Evolutionary conservation across 495 filamentous ascomycete genomes (phyloP), one percentile per base, ranked within the genome.

Genomic region (Penicillium pulvis): DNA sequence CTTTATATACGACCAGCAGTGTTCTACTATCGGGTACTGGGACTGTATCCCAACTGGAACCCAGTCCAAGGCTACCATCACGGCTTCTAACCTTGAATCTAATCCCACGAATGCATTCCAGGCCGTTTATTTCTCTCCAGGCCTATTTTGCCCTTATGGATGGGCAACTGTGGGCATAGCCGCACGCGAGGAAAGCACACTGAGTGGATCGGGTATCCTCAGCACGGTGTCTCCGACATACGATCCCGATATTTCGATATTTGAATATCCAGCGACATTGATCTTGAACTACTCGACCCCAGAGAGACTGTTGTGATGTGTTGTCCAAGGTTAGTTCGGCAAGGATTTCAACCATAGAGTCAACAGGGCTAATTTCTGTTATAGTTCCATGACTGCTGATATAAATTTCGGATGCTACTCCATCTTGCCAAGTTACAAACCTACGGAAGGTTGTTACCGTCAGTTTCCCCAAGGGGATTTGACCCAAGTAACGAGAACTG

Each of bases 61-160:
- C 2, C 1, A 10, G 16, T 10, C 45, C 11, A 26, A 10, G 9
- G 19, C 12, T 12, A 4, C 14, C 39, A 42, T 1, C 14, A 28
- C 45, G 8, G 23, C 45, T 16, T 12, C 45, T 6, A 47, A 11
- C 9, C 4, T 11, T 12, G 10, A 47, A 6, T 11, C 24, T 0
- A 28, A 28, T 10, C 4, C 3, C 2, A 16, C 9, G 14, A 2
- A 17, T 10, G 3, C 24, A 2, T 48, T 20, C 17, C 8, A 41
- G 30, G 19, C 7, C 2, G 2, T 6, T 4, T 56, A 56, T 26
- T 56, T 47, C 23, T 56, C 53, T 19, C 53, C 53, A 3, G 53
- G 53, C 33, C 3, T 56, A 4, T 56, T 48, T 24, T 56, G 53
- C 17, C 53, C 53, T n/a, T 23, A 30, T 36, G 53, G 42, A 28